phyloP scores from a whole-genome alignment of 148 eudicot genomes.

The Rhododendron vialii region DNA sequence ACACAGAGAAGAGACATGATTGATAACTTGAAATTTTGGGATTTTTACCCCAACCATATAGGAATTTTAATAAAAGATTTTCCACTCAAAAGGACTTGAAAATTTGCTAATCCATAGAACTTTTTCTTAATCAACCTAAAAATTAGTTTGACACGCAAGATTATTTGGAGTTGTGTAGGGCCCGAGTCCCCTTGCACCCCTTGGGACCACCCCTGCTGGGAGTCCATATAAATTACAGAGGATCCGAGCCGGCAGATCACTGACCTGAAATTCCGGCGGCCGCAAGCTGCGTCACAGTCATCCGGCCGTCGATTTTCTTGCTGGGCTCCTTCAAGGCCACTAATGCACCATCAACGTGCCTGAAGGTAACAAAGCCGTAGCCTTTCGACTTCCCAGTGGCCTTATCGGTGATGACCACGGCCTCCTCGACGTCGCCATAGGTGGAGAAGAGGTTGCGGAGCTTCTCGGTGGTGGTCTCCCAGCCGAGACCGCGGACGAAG shows the following conservation, averaged over 20 bases:
- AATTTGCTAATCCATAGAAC: no score
- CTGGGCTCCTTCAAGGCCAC: constrained; percentile 67
- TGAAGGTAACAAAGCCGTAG: constrained; percentile 76
- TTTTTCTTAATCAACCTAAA: no score
- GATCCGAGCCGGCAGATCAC: not conserved
- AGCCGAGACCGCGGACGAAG: constrained; percentile 74
- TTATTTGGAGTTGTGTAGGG: no score
- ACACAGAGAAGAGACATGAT: no score
- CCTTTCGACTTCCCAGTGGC: constrained; percentile 61
- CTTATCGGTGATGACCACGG: constrained; percentile 69
- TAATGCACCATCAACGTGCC: constrained; percentile 68
- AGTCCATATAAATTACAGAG: no score
- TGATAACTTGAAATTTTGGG: no score
- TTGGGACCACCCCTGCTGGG: no score
- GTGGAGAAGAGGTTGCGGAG: constrained; percentile 44
- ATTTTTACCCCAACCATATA: no score
- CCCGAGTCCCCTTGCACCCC: no score
- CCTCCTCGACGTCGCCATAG: constrained; percentile 74
- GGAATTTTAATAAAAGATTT: no score
- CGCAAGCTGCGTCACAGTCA: constrained; percentile 78
- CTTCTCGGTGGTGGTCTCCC: constrained; percentile 58
- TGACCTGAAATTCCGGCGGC: constrained; percentile 33
- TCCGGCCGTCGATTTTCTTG: constrained; percentile 80
- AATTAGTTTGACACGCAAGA: no score
- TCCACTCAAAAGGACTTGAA: no score